Evolutionary conservation across 192 early-diverging fungal genomes (phyloP).

Genomic region (Mortierella alpina): DNA sequence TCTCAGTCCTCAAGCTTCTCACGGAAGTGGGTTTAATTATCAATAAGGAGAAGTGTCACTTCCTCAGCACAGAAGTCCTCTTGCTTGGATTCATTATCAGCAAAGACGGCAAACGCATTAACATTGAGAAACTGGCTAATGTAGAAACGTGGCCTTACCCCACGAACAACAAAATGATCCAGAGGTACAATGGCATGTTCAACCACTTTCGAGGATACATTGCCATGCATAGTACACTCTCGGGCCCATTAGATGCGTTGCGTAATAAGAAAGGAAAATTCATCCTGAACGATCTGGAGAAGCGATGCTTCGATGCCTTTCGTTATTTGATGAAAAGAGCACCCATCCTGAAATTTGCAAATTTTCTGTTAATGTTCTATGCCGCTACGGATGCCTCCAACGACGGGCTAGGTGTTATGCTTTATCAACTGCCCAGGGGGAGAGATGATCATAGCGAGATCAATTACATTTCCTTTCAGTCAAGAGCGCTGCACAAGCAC

Average conservation of each 20-base stretch:
- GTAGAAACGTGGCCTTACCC: conserved; percentile 14
- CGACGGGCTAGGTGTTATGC: conserved; percentile 26
- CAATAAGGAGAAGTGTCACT: conserved; percentile 8
- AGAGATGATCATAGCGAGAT: not conserved
- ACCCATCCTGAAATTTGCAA: too few relatives aligned
- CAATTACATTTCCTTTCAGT: conserved; percentile 28
- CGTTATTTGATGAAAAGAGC: too few relatives aligned
- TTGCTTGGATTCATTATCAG: conserved; percentile 2
- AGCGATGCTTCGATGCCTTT: too few relatives aligned
- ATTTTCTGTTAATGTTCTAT: conserved; percentile 14
- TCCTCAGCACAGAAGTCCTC: not conserved
- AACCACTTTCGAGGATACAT: conserved; percentile 23
- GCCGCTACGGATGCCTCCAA: conserved; percentile 46
- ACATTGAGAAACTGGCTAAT: conserved; percentile 7
- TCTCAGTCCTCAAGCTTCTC: not conserved
- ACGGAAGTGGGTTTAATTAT: not conserved
- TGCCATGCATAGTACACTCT: too few relatives aligned
- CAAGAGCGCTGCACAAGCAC: conserved; percentile 6
- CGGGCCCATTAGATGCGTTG: conserved; percentile 18
- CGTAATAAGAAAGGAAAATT: not conserved
- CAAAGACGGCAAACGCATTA: not conserved
- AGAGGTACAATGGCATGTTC: conserved; percentile 15
- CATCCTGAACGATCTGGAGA: not conserved
- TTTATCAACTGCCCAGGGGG: conserved; percentile 21
- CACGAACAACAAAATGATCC: conserved; percentile 11